Conservation (phyloP, 1,284 basidiomycete genomes). For the Caloboletus firmus region DNA sequence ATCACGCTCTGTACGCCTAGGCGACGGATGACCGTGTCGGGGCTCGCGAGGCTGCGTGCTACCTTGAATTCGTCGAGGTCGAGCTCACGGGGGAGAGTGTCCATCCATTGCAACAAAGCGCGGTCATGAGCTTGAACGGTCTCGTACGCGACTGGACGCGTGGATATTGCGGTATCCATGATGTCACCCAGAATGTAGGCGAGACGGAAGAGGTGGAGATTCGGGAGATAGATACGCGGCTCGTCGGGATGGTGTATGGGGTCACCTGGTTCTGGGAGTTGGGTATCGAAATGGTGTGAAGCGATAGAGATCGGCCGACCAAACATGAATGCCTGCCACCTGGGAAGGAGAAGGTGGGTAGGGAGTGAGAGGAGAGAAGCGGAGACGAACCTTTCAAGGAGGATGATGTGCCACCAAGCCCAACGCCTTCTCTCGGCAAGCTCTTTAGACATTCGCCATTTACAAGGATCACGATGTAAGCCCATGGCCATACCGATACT, state of each 20-base stretch:
- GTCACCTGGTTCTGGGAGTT: conserved; percentile 64
- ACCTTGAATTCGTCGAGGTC: conserved; percentile 72
- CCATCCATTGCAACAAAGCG: conserved; percentile 67
- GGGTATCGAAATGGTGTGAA: conserved; percentile 78
- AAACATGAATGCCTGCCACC: conserved; percentile 84
- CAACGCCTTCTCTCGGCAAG: conserved; percentile 73
- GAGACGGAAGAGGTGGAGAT: conserved; percentile 70
- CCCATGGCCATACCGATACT: conserved; percentile 77
- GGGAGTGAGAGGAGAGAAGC: conserved; percentile 9
- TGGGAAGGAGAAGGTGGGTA: conserved; percentile 31
- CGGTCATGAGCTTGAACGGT: conserved; percentile 70
- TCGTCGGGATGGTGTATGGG: conserved; percentile 58
- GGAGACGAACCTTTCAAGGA: conserved; percentile 63
- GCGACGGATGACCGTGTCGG: conserved; percentile 53
- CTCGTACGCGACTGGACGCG: conserved; percentile 70
- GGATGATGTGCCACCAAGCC: conserved; percentile 84
- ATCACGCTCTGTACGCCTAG: conserved; percentile 76
- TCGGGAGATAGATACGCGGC: conserved; percentile 61
- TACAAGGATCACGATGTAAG: conserved; percentile 75
- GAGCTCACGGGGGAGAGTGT: conserved; percentile 66
- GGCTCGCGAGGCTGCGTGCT: conserved; percentile 64
- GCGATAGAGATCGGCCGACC: conserved; percentile 73
- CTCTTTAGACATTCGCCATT: conserved; percentile 65
- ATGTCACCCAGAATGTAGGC: conserved; percentile 78
- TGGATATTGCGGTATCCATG: conserved; percentile 78